Percentiles rank a stretch among this genome's conserved stretches.
Evolutionary conservation across 1,284 basidiomycete genomes (phyloP).

Genomic region (Ceratobasidium sp.): DNA sequence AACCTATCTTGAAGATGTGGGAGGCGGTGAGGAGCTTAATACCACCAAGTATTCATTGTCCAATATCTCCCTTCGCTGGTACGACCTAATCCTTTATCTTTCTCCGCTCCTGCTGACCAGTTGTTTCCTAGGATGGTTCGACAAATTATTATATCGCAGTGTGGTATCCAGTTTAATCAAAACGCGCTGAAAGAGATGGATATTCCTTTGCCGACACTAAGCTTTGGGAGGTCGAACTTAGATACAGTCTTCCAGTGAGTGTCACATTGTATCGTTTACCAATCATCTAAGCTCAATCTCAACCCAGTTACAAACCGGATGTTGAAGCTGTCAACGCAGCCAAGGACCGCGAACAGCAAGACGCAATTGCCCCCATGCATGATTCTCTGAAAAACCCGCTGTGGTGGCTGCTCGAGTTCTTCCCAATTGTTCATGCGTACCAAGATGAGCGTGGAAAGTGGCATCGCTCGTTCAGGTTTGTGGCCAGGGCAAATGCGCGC

Average conservation of each 20-base stretch:
- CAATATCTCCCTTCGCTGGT: constrained; percentile 48
- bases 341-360: constrained; percentile 15
- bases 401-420: constrained; percentile 42
- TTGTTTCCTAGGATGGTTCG: constrained; percentile 35
- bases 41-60: constrained; percentile 44
- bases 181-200: constrained; percentile 40
- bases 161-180: constrained; percentile 43
- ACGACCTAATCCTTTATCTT: not conserved
- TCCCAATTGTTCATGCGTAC: constrained; percentile 35
- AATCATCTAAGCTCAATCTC: not conserved
- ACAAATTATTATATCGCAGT: constrained; percentile 39
- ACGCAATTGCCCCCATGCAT: constrained; percentile 25
- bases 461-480: constrained; percentile 34
- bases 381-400: constrained; percentile 33
- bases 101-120: not conserved
- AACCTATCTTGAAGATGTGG: constrained; percentile 46
- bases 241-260: constrained; percentile 20
- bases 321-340: constrained; percentile 16
- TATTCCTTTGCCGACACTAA: constrained; percentile 37
- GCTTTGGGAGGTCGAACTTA: constrained; percentile 19
- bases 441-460: constrained; percentile 35
- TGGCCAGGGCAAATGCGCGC: not conserved
- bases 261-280: not conserved
- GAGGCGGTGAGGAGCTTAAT: constrained; percentile 48
- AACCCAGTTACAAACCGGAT: constrained; percentile 25